Evolutionary conservation across 2,329 filamentous ascomycete genomes (phyloP).

Genomic region (Aspergillus costaricaensis): DNA sequence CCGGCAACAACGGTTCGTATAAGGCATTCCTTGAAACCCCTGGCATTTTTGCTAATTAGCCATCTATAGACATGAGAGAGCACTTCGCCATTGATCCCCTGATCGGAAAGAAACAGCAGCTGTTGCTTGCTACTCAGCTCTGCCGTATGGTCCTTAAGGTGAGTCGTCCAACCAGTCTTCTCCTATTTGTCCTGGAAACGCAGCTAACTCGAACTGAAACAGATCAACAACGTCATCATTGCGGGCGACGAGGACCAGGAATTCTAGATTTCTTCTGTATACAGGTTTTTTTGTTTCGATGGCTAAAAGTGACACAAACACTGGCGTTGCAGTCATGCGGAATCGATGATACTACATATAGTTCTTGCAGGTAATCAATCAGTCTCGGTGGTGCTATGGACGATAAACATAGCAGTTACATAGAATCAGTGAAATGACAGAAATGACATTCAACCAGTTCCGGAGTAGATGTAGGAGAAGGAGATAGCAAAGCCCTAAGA

Average conservation of each 20-base stretch:
- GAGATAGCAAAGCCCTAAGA: too few relatives aligned
- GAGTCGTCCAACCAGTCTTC: slow-evolving; percentile 19
- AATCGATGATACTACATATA: slow-evolving; percentile 17
- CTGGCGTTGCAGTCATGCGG: slow-evolving; percentile 14
- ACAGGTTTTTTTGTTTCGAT: slow-evolving; percentile 18
- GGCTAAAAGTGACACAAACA: slow-evolving; percentile 20
- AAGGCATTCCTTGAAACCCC: neutral
- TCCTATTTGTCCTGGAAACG: neutral
- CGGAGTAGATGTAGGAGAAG: neutral
- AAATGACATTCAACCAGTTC: slow-evolving; percentile 16
- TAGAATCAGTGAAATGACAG: slow-evolving; percentile 25
- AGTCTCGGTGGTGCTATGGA: slow-evolving; percentile 18
- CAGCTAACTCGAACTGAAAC: slow-evolving; percentile 18
- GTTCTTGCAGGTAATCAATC: slow-evolving; percentile 22
- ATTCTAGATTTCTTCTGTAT: slow-evolving; percentile 59
- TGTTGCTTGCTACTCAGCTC: slow-evolving; percentile 92
- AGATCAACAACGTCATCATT: slow-evolving; percentile 91
- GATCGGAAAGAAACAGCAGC: slow-evolving; percentile 96
- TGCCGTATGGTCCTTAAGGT: slow-evolving; percentile 98
- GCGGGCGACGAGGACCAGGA: slow-evolving; percentile 84
- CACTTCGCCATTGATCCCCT: slow-evolving; percentile 97
- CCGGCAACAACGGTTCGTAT: slow-evolving; percentile 74
- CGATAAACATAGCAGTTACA: slow-evolving; percentile 21
- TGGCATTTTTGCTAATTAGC: neutral
- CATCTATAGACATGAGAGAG: slow-evolving; percentile 80